These are phyloP conservation scores for Chlamydomonas reinhardtii DNA, from an alignment of 163 green algal species.

Conservation along the genomic window DNA sequence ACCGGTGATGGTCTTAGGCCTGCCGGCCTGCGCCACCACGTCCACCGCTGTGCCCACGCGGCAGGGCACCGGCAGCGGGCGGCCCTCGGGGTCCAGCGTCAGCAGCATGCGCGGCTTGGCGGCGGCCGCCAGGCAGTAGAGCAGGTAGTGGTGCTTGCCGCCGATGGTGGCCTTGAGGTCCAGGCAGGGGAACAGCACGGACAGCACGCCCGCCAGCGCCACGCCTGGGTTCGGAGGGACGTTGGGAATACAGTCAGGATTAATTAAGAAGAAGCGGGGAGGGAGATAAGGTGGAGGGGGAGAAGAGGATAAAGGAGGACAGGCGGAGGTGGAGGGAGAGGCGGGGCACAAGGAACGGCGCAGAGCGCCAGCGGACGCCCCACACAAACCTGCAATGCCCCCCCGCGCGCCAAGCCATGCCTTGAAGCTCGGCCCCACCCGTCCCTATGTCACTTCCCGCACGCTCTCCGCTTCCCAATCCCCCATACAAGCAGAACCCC, in stretches of 20 bases:
- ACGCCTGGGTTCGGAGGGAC: conserved; percentile 81
- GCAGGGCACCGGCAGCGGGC: conserved; percentile 84
- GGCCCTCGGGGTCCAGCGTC: conserved; percentile 90
- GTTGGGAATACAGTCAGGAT: no score
- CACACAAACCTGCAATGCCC: no score
- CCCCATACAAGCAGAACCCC: no score
- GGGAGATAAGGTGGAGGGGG: no score
- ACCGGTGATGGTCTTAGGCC: conserved; percentile 97
- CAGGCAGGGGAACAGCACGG: conserved; percentile 83
- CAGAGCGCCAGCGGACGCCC: no score
- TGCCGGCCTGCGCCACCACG: conserved; percentile 91
- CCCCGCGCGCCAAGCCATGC: no score
- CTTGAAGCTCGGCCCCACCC: no score
- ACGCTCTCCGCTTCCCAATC: no score
- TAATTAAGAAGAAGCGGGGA: neutral
- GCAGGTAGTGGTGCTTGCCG: conserved; percentile 93
- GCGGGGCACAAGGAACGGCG: no score
- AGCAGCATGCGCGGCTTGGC: conserved; percentile 98
- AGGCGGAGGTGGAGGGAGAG: neutral
- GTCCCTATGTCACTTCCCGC: no score
- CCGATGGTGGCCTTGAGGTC: conserved; percentile 88
- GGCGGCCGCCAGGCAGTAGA: conserved; percentile 92
- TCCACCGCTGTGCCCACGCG: conserved; percentile 96
- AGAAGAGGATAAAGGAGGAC: neutral
- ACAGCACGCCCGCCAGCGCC: conserved; percentile 87